Evolutionary conservation across 305 asterid genomes (phyloP).

Genomic region (Caryopteris hybrid): DNA sequence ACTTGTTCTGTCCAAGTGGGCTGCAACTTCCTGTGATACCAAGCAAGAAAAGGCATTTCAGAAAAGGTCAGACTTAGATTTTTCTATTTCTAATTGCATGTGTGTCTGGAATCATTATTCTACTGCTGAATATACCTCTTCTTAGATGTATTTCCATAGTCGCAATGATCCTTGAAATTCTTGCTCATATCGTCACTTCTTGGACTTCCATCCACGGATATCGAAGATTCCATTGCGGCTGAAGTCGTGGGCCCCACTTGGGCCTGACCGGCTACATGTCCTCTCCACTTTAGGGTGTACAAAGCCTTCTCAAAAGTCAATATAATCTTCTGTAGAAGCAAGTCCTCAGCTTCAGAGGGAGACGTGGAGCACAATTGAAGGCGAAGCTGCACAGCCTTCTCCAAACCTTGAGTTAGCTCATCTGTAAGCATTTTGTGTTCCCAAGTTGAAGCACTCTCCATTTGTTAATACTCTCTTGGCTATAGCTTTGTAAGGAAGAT

Average conservation of each 20-base stretch:
- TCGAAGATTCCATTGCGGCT: conserved; percentile 30
- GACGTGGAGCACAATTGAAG: conserved; percentile 39
- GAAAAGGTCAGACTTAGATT: background rate
- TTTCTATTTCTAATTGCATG: background rate
- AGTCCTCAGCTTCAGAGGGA: conserved; percentile 39
- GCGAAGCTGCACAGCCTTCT: conserved; percentile 65
- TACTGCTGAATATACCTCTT: conserved; percentile 48
- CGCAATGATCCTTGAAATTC: conserved; percentile 32
- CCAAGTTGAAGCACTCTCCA: conserved; percentile 46
- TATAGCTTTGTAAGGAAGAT: too few relatives aligned
- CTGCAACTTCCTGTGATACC: conserved; percentile 55
- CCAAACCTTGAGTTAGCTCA: conserved; percentile 72
- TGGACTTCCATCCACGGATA: conserved; percentile 47
- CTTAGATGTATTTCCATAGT: conserved; percentile 37
- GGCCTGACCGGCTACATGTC: conserved; percentile 20
- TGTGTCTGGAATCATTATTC: background rate
- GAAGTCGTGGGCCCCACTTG: conserved; percentile 18
- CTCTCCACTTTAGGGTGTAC: conserved; percentile 47
- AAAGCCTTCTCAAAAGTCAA: conserved; percentile 68
- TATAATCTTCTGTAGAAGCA: conserved; percentile 52
- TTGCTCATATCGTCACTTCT: conserved; percentile 38
- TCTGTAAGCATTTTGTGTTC: conserved; percentile 45
- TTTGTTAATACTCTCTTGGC: too few relatives aligned
- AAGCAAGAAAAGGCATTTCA: conserved; percentile 14
- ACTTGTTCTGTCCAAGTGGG: conserved; percentile 71